Conservation (phyloP, 345 rosid genomes). For the Abelmoschus esculentus region DNA sequence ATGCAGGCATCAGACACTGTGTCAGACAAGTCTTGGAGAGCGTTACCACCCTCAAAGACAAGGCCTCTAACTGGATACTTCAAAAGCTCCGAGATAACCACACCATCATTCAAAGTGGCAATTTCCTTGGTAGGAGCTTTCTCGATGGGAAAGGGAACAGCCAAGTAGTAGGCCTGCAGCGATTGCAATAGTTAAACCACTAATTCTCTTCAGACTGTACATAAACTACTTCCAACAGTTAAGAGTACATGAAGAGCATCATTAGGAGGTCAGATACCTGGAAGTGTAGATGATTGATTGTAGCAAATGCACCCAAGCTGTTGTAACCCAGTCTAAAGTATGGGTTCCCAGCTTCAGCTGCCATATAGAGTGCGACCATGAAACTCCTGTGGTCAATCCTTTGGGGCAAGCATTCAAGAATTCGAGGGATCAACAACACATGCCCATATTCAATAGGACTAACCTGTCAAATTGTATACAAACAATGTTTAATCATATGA, state of each 20-base stretch:
- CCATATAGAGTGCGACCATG: constrained; percentile 78
- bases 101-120: constrained; percentile 34
- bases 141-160: constrained; percentile 74
- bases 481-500: not conserved
- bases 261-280: constrained; percentile 42
- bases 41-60: constrained; percentile 69
- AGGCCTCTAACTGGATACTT: constrained; percentile 85
- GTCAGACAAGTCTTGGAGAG: constrained; percentile 46
- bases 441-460: constrained; percentile 98
- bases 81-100: constrained; percentile 55
- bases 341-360: constrained; percentile 69
- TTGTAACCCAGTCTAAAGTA: constrained; percentile 89
- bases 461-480: constrained; percentile 39
- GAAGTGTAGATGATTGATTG: constrained; percentile 97
- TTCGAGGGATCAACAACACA: constrained; percentile 74
- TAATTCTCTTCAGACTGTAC: not conserved
- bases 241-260: not conserved
- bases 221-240: not conserved
- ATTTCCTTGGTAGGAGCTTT: constrained; percentile 58
- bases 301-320: constrained; percentile 96
- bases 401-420: constrained; percentile 86
- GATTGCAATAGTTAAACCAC: constrained; percentile 3
- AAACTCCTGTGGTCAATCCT: constrained; percentile 81
- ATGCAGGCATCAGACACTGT: constrained; percentile 63
- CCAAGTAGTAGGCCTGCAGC: constrained; percentile 77